Evolutionary conservation across 2,329 filamentous ascomycete genomes (phyloP), one percentile per base, ranked within the genome.

Genomic region (Monosporascus ibericus): DNA sequence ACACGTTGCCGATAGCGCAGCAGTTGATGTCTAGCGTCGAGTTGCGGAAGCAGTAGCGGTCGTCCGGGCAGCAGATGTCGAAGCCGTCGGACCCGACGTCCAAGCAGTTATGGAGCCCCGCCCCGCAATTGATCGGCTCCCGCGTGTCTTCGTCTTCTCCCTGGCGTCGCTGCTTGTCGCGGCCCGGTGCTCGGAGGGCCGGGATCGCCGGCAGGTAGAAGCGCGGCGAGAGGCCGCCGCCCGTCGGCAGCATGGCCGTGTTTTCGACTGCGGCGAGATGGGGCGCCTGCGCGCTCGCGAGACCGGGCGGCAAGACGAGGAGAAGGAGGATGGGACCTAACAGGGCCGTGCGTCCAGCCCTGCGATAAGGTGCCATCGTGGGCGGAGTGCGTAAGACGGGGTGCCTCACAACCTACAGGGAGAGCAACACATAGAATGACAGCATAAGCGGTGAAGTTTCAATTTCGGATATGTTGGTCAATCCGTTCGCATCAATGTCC

Each of bases 21-120:
- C 63, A 65, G n/a, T 30, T n/a, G 11, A 57, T 11, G 4, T 17
- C 3, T 59, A 60, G 62, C 18, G 22, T 22, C 18, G 24, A 1
- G 48, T 63, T 20, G 18, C 59, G 14, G 44, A 58, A 63, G 57
- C 63, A 65, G 52, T 65, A 65, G 40, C 56, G 36, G 52, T 63
- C 57, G 50, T 65, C 61, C 8, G 5, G 2, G 40, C 63, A 65
- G 51, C 63, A 65, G 0, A 5, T 5, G 2, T 3, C 1, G 15
- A 54, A 55, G 17, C 55, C 58, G 24, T 50, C 5, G 1, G 52
- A 27, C 1, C 55, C 50, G 3, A 55, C 30, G 30, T 65, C 63
- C 2, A 60, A 44, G 37, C 63, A 65, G 52, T 48, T 58, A 47
- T 65, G 63, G 1, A 47, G 9, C 3, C 58, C 60, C 1, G 40